Conservation (phyloP, 768 basidiomycete species). For the Mycena belliarum region DNA sequence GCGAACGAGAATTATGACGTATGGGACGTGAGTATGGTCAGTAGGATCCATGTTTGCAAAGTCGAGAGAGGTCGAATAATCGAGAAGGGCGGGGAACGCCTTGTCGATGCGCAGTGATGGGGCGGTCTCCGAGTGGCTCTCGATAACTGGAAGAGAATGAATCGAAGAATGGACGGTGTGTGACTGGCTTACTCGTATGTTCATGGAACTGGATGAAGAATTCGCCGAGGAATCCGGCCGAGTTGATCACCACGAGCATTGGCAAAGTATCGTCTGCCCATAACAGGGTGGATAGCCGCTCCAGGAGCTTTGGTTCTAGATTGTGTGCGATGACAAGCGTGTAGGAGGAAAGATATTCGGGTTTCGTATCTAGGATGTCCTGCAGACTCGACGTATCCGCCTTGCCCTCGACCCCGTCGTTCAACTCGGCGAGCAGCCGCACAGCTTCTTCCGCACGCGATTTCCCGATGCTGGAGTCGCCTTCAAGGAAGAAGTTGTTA, state of each 20-base stretch:
- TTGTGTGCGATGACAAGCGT: constrained; percentile 88
- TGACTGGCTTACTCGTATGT: constrained; percentile 64
- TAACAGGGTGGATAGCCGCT: constrained; percentile 61
- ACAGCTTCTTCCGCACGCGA: constrained; percentile 80
- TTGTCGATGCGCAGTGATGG: constrained; percentile 84
- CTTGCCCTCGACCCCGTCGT: constrained; percentile 77
- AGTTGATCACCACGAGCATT: constrained; percentile 77
- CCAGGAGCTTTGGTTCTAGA: constrained; percentile 54
- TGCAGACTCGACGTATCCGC: constrained; percentile 60
- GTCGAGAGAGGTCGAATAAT: constrained; percentile 72
- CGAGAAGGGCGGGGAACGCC: constrained; percentile 80
- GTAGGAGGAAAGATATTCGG: constrained; percentile 59
- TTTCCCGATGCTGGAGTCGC: constrained; percentile 73
- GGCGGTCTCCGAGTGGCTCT: constrained; percentile 78
- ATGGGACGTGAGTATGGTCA: constrained; percentile 89
- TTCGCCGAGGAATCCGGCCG: constrained; percentile 88
- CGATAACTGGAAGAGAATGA: constrained; percentile 61
- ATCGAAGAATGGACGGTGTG: background rate
- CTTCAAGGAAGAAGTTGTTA: constrained; percentile 95
- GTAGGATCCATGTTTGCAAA: constrained; percentile 82
- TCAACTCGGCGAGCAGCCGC: constrained; percentile 77
- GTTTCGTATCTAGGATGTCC: constrained; percentile 56
- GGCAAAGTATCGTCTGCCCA: constrained; percentile 64
- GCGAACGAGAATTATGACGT: constrained; percentile 84
- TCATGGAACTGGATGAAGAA: constrained; percentile 89